These are phyloP conservation scores for Pleurotus salmoneostramineus DNA, from an alignment of 768 basidiomycete species.

Conservation along the genomic window DNA sequence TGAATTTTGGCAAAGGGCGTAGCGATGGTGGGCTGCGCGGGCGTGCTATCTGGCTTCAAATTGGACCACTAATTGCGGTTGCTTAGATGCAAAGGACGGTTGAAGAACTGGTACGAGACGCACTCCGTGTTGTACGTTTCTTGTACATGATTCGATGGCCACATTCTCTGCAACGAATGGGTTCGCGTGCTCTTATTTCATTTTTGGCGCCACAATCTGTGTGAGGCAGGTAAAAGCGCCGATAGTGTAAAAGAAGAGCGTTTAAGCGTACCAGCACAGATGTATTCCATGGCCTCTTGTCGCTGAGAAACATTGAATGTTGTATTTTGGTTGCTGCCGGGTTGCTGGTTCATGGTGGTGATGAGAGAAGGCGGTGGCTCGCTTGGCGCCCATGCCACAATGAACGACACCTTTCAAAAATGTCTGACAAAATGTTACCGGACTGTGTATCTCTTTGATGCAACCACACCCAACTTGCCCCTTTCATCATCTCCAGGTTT, in stretches of 20 bases:
- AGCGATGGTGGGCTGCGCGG: too few relatives aligned
- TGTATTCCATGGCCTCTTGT: constrained; percentile 72
- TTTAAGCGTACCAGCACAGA: constrained; percentile 67
- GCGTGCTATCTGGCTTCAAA: constrained; percentile 53
- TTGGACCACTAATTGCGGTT: constrained; percentile 58
- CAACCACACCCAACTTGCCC: background rate
- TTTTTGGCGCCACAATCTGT: constrained; percentile 91
- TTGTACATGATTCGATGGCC: constrained; percentile 99
- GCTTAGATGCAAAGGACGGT: background rate
- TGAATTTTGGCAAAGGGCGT: too few relatives aligned
- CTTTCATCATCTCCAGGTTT: background rate
- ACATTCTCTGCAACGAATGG: constrained; percentile 94
- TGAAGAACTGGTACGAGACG: constrained; percentile 24
- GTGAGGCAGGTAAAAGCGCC: constrained; percentile 5
- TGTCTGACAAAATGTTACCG: constrained; percentile 1
- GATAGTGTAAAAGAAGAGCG: background rate
- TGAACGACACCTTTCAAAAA: background rate
- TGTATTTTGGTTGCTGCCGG: constrained; percentile 14
- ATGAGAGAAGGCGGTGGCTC: constrained; percentile 9
- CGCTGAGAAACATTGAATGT: constrained; percentile 35
- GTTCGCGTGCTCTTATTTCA: constrained; percentile 86
- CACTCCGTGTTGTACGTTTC: constrained; percentile 91
- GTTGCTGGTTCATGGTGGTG: constrained; percentile 37
- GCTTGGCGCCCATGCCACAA: background rate
- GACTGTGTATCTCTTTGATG: constrained; percentile 2